phyloP scores from a whole-genome alignment of 257 asterid species.

The Petrea volubilis region DNA sequence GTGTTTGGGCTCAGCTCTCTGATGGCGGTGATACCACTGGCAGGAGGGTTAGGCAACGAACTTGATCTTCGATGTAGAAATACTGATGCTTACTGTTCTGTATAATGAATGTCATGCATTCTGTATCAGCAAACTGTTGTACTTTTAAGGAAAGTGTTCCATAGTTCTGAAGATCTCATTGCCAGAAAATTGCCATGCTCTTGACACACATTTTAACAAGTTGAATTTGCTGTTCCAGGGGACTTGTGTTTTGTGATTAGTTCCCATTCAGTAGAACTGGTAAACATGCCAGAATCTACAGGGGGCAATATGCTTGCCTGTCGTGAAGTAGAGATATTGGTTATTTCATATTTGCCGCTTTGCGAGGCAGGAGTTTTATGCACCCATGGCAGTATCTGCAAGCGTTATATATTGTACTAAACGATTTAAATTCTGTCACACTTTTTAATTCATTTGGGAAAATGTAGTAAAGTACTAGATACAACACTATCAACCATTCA shows the following conservation, averaged over 20 bases:
- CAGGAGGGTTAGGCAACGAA: constrained; percentile 88
- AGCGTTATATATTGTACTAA: too few relatives aligned
- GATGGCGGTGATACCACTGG: constrained; percentile 93
- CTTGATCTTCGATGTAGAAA: constrained; percentile 46
- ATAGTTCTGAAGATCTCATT: constrained; percentile 22
- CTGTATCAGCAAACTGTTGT: constrained; percentile 2
- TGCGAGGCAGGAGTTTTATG: too few relatives aligned
- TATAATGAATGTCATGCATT: constrained; percentile 36
- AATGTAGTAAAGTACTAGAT: too few relatives aligned
- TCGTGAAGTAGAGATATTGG: too few relatives aligned
- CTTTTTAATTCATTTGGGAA: too few relatives aligned
- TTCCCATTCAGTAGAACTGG: neutral
- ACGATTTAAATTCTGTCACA: too few relatives aligned
- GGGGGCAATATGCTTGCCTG: too few relatives aligned
- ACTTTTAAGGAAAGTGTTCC: constrained; percentile 30
- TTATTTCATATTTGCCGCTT: too few relatives aligned
- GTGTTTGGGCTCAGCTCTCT: constrained; percentile 95
- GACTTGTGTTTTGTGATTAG: neutral
- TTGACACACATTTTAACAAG: too few relatives aligned
- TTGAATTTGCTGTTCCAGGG: neutral
- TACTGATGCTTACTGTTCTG: constrained; percentile 28
- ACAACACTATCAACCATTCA: too few relatives aligned
- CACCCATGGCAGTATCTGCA: too few relatives aligned
- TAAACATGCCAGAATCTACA: neutral
- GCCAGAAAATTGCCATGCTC: neutral